Evolutionary conservation across 331 rosid genomes (phyloP), one percentile per base, ranked within the genome.

Genomic region (Ulmus americana): DNA sequence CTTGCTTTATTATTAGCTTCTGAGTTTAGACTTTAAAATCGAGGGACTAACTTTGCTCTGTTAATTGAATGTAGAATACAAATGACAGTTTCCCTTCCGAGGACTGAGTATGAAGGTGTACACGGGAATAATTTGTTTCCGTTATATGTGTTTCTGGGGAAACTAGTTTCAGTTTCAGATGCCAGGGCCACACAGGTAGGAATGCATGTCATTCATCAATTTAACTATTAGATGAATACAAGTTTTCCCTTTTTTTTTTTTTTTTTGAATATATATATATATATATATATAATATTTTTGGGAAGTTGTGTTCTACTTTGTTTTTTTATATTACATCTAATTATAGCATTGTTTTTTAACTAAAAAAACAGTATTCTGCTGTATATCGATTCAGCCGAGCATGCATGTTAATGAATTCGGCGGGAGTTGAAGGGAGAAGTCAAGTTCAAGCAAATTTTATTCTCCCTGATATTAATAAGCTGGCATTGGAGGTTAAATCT

Each of bases 381-480:
- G 74, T 77, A 42, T 86, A 90, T 80, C 81, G 75, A 63, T 73
- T 82, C 69, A 71, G 60, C 76, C 86, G 75, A 52, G 80, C 82
- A 54, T 77, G 74, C 74, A 65, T 68, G 64, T 55, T 85, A 59
- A 69, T 40, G 56, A 74, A 69, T 73, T 53, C 78, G 9, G 22
- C 64, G 39, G 79, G 69, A 56, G 56, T 55, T 68, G 80, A 71
- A 47, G 75, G 82, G 39, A 75, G 67, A 45, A 39, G 71, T 72
- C 73, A 59, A 68, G 71, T 79, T 59, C 69, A 74, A 70, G 90
- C 89, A 47, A 73, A 63, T 39, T 84, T 91, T 67, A 55, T 52
- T 60, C 91, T 91, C 39, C 94, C 87, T 40, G 90, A 82, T 46
- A 57, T 77, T 47, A 73, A 74, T 45, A 88, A 79, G 87, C 78